These are phyloP conservation scores for Wallacemonas sp. DNA, from an alignment of 208 protist species.

Conservation along the genomic window DNA sequence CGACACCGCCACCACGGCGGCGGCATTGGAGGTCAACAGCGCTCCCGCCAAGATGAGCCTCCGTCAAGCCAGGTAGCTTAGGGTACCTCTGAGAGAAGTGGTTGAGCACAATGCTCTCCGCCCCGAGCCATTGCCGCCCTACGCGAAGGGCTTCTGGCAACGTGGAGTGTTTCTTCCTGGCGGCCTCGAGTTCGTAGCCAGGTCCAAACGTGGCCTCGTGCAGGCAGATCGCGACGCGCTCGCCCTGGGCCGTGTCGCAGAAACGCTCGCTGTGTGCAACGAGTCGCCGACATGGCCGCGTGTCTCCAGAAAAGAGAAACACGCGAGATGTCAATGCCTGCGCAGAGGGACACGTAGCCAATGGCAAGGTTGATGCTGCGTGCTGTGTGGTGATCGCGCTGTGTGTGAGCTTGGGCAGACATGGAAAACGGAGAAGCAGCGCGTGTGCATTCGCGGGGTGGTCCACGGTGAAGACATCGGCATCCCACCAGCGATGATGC, in stretches of 20 bases:
- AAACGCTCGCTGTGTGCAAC: constrained; percentile 64
- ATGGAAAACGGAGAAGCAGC: constrained; percentile 75
- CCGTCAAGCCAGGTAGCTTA: constrained; percentile 74
- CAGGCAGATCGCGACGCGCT: constrained; percentile 75
- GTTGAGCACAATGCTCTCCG: constrained; percentile 72
- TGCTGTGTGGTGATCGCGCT: too few species aligned
- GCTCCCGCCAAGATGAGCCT: constrained; percentile 45
- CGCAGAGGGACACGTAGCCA: background rate
- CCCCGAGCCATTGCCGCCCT: constrained; percentile 32
- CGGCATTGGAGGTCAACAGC: constrained; percentile 32
- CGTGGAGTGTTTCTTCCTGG: constrained; percentile 88
- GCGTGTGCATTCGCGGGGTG: constrained; percentile 88
- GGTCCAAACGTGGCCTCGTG: constrained; percentile 95
- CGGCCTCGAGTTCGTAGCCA: constrained; percentile 77
- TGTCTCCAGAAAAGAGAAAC: constrained; percentile 93
- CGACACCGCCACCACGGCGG: background rate
- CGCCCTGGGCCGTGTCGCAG: constrained; percentile 5
- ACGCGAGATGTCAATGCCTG: constrained; percentile 32
- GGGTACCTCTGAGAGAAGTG: constrained; percentile 93
- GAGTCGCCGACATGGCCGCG: constrained; percentile 67
- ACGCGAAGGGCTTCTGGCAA: constrained; percentile 80
- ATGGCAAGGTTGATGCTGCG: background rate
- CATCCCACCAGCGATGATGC: constrained; percentile 42
- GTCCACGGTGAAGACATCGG: constrained; percentile 76
- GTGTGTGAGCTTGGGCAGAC: too few species aligned